Conservation (phyloP, 192 early-diverging fungal species). For the Backusella luteola region DNA sequence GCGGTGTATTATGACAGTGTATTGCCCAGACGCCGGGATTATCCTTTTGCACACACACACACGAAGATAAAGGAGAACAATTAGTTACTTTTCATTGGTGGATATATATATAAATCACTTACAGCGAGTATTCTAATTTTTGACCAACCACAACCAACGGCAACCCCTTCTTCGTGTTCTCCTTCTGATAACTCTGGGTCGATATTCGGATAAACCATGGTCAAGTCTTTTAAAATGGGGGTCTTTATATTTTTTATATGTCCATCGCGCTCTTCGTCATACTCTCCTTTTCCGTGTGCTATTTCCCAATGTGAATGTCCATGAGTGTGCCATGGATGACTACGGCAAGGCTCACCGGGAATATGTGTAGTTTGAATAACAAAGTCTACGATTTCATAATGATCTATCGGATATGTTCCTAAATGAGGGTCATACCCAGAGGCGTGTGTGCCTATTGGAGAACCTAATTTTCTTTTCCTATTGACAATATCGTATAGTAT, state of each 20-base stretch:
- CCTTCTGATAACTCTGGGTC: conserved; percentile 13
- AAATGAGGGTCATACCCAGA: conserved; percentile 27
- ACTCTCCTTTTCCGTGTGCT: conserved; percentile 30
- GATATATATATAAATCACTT: conserved; percentile 2
- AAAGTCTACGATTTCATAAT: conserved; percentile 34
- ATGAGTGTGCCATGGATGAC: conserved; percentile 39
- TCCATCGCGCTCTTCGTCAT: conserved; percentile 14
- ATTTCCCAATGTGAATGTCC: conserved; percentile 37
- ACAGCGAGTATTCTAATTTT: conserved; percentile 29
- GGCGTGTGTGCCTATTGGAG: background rate
- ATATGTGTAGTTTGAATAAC: conserved; percentile 30
- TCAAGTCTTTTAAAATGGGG: conserved; percentile 21
- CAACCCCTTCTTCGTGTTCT: background rate
- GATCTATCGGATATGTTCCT: conserved; percentile 26
- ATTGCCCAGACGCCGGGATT: conserved; percentile 36
- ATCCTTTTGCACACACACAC: conserved; percentile 15
- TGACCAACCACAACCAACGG: conserved; percentile 31
- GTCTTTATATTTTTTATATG: background rate
- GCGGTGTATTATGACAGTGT: conserved; percentile 37
- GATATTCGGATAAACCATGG: conserved; percentile 23
- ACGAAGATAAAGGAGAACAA: background rate
- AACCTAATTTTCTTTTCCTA: background rate
- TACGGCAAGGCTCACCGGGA: conserved; percentile 15
- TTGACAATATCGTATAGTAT: conserved; percentile 19
- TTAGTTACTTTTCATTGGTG: background rate